A percentile compares a stretch with the other conserved stretches of the same genome.
Conservation (phyloP, 164 flowering plant genomes). For the Tinospora cordifolia region DNA sequence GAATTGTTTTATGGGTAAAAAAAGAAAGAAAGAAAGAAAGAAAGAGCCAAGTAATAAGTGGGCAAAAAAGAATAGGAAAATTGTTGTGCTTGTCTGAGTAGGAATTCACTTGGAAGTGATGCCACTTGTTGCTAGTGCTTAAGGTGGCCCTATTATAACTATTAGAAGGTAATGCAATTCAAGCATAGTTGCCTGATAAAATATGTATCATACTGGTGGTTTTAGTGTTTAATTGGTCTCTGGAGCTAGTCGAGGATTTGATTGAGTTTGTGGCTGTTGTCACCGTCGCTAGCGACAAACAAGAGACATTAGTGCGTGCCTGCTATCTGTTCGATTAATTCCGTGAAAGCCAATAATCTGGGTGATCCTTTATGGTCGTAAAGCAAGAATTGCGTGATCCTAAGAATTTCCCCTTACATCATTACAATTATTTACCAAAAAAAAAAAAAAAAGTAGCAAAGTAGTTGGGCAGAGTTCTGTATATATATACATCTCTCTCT, state of each 20-base stretch:
- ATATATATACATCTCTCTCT: too few relatives aligned
- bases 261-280: not conserved
- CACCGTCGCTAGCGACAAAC: not conserved
- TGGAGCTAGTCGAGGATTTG: not conserved
- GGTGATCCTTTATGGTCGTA: not conserved
- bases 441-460: too few relatives aligned
- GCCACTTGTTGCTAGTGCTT: not conserved
- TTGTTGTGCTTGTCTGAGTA: conserved; percentile 3
- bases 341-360: not conserved
- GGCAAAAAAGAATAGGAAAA: not conserved
- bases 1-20: not conserved
- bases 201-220: not conserved
- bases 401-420: too few relatives aligned
- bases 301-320: not conserved
- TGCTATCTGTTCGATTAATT: not conserved
- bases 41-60: not conserved
- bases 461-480: too few relatives aligned
- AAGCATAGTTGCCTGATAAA: not conserved
- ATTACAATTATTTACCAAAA: too few relatives aligned
- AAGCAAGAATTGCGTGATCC: too few relatives aligned
- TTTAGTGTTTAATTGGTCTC: not conserved
- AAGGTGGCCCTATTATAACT: too few relatives aligned
- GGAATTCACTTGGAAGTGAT: not conserved
- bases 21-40: not conserved
- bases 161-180: not conserved